Evolutionary conservation across 257 asterid genomes (phyloP), one percentile per base, ranked within the genome.

Genomic region (Solanum virginianum): DNA sequence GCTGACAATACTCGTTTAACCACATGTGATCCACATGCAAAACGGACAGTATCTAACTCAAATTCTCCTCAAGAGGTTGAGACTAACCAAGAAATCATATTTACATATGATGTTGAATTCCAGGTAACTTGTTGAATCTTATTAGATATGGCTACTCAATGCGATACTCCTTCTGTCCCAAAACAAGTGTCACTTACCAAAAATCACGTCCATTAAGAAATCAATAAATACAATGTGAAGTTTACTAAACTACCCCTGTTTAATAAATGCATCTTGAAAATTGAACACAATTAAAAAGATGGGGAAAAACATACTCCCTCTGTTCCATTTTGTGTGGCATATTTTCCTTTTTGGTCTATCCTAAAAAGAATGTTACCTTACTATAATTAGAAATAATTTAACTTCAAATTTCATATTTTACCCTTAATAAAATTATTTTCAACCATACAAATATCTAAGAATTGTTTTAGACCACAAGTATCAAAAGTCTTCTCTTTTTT

Each of bases 11-110:
- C 91, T 84, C 95, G 90, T 71, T 86, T 94, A 79, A 87, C 90
- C 32, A 92, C 97, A 56, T 94, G 98, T 26, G 92, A 94, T 89
- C 91, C 94, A 83, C 92, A 92, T 84, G 83, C 95, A 18, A 91
- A 92, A 89, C 90, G 83, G 57, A 87, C 91, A 3, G 92, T 92
- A 84, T 72, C 93, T 51, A 84, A 87, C 80, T 92, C 94, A 69
- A 90, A 89, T 87, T 86, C 95, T 85, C 97, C 98, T 53, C 97
- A 91, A 89, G 93, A 89, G 84, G 95, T 94, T 86, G 93, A 91
- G 86, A 89, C 91, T 84, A 89, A 89, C 62, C 91, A 91, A 88
- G 97, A 92, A 89, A 88, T 94, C 88, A 89, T 94, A 84, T 94
- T 92, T 86, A 94, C 98, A 51, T 92, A 94, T 82, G 98, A 94